A percentile compares a stretch with the other conserved stretches of the same genome.
These are phyloP conservation scores for Amaranthus palmeri DNA, from an alignment of 148 eudicot genomes.

Conservation along the genomic window DNA sequence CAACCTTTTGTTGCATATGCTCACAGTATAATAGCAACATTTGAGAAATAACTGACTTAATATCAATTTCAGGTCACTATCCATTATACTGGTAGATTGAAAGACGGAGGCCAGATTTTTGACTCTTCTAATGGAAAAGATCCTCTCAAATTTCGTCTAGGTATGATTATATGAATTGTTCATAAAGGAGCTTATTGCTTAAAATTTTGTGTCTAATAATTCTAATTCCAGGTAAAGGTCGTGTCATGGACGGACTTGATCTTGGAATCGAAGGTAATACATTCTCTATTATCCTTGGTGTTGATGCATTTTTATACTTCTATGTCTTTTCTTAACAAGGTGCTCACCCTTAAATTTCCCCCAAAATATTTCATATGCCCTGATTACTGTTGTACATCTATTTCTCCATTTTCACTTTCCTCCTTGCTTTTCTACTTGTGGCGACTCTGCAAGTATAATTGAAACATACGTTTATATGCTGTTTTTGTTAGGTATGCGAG, in stretches of 20 bases:
- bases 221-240: slow-evolving; percentile 49
- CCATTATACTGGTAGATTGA: slow-evolving; percentile 52
- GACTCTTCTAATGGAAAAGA: slow-evolving; percentile 49
- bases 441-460: no score
- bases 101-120: slow-evolving; percentile 47
- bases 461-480: not conserved
- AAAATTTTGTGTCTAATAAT: not conserved
- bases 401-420: no score
- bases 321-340: not conserved
- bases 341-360: not conserved
- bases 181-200: not conserved
- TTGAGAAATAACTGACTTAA: not conserved
- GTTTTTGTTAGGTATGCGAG: slow-evolving; percentile 58
- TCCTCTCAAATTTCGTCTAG: slow-evolving; percentile 63
- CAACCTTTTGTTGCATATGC: slow-evolving; percentile 2
- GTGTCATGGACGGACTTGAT: slow-evolving; percentile 51
- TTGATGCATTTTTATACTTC: not conserved
- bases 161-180: slow-evolving; percentile 27
- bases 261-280: slow-evolving; percentile 62
- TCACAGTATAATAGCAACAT: not conserved
- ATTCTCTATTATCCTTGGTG: not conserved
- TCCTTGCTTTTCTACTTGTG: no score
- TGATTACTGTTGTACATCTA: not conserved
- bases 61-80: slow-evolving; percentile 54
- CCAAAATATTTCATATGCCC: not conserved